Conservation (phyloP, 2,329 filamentous ascomycete genomes). For the Cercospora sp. region DNA sequence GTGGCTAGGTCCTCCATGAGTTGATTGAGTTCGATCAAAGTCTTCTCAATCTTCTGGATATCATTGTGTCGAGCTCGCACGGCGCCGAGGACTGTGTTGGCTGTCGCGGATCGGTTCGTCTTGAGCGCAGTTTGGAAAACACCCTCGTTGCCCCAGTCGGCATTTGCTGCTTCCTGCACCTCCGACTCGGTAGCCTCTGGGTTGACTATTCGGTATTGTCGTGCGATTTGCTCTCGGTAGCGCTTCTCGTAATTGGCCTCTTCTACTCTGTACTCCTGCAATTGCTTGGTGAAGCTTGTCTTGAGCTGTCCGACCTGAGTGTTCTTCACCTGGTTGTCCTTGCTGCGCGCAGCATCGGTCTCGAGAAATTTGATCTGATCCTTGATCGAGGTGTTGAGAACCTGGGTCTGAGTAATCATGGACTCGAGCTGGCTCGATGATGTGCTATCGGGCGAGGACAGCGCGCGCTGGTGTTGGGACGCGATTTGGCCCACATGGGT, state of each 20-base stretch:
- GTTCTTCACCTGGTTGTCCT: constrained; percentile 65
- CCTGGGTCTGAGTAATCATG: constrained; percentile 68
- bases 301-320: constrained; percentile 70
- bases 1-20: constrained; percentile 76
- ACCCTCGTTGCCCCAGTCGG: constrained; percentile 75
- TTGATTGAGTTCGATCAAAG: constrained; percentile 66
- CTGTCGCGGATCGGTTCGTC: constrained; percentile 72
- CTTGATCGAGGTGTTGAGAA: constrained; percentile 73
- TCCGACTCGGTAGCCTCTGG: constrained; percentile 75
- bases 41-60: constrained; percentile 76
- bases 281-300: constrained; percentile 68
- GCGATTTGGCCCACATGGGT: constrained; percentile 67
- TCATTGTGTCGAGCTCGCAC: constrained; percentile 82
- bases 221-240: constrained; percentile 74
- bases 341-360: constrained; percentile 66
- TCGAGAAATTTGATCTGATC: constrained; percentile 77
- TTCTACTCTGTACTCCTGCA: constrained; percentile 69
- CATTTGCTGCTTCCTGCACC: constrained; percentile 66
- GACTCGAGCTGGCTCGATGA: constrained; percentile 61
- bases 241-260: constrained; percentile 69
- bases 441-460: constrained; percentile 62
- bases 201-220: constrained; percentile 71
- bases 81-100: constrained; percentile 70
- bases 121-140: constrained; percentile 82
- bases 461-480: constrained; percentile 68